Evolutionary conservation across 805 yeast genomes (phyloP), one percentile per base, ranked within the genome.

Genomic region (Kodamaea laetipori): DNA sequence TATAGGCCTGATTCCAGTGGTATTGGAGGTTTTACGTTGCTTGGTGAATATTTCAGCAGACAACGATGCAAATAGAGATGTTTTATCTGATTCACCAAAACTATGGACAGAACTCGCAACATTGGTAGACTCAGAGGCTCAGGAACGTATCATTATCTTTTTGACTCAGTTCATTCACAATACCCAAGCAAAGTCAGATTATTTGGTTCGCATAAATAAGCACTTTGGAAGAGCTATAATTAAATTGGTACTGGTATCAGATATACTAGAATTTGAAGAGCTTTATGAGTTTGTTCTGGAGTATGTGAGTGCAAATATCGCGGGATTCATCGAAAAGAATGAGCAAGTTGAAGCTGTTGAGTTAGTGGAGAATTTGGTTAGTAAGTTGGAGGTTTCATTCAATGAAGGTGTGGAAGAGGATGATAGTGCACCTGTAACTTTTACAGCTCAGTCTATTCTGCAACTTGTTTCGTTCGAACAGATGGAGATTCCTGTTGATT

Each of bases 21-120:
- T 21, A 4, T 43, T 49, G 8, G 62, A 63, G 17, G 49, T 49
- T 2, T 49, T 65, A 13, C 46, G 74, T 36, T 66, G 60, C 2
- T 47, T 67, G 15, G 55, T 71, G 44, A 71, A 71, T 37, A 53
- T 58, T 37, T 46, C 61, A 21, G 75, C 76, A 3, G 66, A 64
- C 47, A 66, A 58, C 45, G 68, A 51, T 24, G 50, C 45, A 9
- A 60, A 59, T 45, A 25, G 63, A 10, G 26, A 25, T 3, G 41
- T 19, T 17, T 31, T 50, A 10, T 31, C 41, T 10, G 7, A 46
- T 15, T 31, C 43, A 16, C 34, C 19, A 3, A 36, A 40, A 11
- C 52, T 64, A 35, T 63, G 69, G 69, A 24, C 31, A 7, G 23
- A 21, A 10, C 19, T 41, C 8, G 34, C 38, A 13, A 21, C 33